These are phyloP conservation scores for Aspergillus niger DNA, from an alignment of 2,329 filamentous ascomycete species.

Conservation along the genomic window DNA sequence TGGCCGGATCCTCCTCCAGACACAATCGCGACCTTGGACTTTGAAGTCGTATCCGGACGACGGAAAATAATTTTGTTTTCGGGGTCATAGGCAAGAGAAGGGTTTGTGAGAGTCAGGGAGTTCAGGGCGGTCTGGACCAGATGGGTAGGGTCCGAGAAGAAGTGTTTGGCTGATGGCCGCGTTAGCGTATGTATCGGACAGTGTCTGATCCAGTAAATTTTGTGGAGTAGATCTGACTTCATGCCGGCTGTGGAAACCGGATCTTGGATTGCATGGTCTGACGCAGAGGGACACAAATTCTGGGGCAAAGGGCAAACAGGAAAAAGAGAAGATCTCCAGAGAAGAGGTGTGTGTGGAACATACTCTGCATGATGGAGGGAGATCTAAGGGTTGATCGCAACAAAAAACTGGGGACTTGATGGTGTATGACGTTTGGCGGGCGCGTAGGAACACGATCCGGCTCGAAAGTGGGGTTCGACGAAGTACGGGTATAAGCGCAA, in stretches of 20 bases:
- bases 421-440: slow-evolving; percentile 12
- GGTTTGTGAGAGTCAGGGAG: slow-evolving; percentile 80
- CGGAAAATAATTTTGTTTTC: slow-evolving; percentile 84
- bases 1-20: slow-evolving; percentile 89
- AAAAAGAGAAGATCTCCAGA: slow-evolving; percentile 1
- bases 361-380: slow-evolving; percentile 40
- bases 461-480: not conserved
- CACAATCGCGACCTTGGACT: slow-evolving; percentile 73
- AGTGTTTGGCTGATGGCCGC: slow-evolving; percentile 67
- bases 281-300: not conserved
- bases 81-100: slow-evolving; percentile 74
- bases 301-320: not conserved
- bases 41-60: slow-evolving; percentile 56
- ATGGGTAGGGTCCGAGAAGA: slow-evolving; percentile 79
- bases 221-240: slow-evolving; percentile 18
- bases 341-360: slow-evolving; percentile 13
- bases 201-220: slow-evolving; percentile 1
- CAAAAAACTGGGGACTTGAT: slow-evolving; percentile 6
- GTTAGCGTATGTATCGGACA: slow-evolving; percentile 21
- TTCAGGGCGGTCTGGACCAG: slow-evolving; percentile 77
- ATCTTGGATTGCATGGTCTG: not conserved
- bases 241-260: slow-evolving; percentile 10
- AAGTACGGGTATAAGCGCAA: not conserved
- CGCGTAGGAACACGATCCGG: slow-evolving; percentile 4
- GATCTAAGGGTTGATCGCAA: slow-evolving; percentile 17